Evolutionary conservation across 495 filamentous ascomycete genomes (phyloP), one percentile per base, ranked within the genome.

Genomic region (Tuber melanosporum): DNA sequence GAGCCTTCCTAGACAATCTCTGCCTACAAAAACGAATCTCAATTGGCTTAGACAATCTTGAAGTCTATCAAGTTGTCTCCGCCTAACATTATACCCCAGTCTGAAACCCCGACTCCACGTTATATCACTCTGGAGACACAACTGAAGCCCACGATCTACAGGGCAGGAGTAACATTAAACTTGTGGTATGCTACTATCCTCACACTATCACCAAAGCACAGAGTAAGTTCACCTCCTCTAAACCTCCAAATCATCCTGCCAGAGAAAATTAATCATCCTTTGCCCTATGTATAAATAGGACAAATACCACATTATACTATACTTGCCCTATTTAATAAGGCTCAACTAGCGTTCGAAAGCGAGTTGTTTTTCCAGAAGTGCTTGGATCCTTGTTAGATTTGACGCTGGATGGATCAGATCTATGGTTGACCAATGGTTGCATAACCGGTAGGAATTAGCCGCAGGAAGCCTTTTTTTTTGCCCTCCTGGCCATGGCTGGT

Each of bases 381-480:
- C 57, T 36, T 66, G 26, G 26, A 66, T 66, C 57, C 57, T 66
- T 66, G 57, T 36, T 66, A 66, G 57, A 36, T 66, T 66, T 66
- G 14, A 36, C 57, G 57, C 57, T 32, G 57, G 57, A 66, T 66
- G 57, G 26, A 32, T 36, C 32, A 26, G 57, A 66, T 66, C 57
- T 66, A 32, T 36, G 57, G 57, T 66, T 36, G 57, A 66, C 26
- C 5, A 26, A 36, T 17, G 12, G 26, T 66, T 36, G 57, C 57
- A 66, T 66, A 66, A 66, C 57, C 57, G 57, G 57, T 7, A 66
- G 57, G 15, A 66, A 66, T 66, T 66, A 66, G 57, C 57, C 57
- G 57, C 57, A 36, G 57, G 57, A 36, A 57, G 22, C 8, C 6
- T 66, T n/a, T n/a, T n/a, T n/a, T n/a, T n/a, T n/a, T n/a, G n/a